A percentile compares a stretch with the other conserved stretches of the same genome.
phyloP scores from a whole-genome alignment of 805 yeast species.

The Cyberlindnera samutprakarnensis region DNA sequence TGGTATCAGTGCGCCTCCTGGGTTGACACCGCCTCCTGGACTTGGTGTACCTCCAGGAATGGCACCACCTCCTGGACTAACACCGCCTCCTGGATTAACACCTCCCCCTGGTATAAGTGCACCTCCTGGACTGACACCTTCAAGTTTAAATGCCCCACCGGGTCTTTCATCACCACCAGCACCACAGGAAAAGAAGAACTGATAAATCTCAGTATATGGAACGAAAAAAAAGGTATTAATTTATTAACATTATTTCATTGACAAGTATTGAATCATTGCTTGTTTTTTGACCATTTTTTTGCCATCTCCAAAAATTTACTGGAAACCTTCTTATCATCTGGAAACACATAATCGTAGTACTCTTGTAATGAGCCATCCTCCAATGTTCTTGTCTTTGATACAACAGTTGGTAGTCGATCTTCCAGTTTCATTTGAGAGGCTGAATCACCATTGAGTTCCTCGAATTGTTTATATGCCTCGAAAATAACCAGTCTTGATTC shows the following conservation, averaged over 20 bases:
- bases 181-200: no score
- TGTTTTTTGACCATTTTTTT: conserved; percentile 39
- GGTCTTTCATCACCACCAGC: conserved; percentile 3
- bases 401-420: conserved; percentile 46
- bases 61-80: conserved; percentile 12
- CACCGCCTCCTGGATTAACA: conserved; percentile 3
- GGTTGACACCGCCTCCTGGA: conserved; percentile 8
- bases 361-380: conserved; percentile 46
- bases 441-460: conserved; percentile 48
- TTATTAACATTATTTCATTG: no score
- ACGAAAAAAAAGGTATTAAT: not conserved
- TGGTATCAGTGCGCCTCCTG: conserved; percentile 13
- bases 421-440: conserved; percentile 29
- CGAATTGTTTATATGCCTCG: conserved; percentile 61
- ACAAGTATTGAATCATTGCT: no score
- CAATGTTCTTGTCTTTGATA: conserved; percentile 34
- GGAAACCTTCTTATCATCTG: conserved; percentile 42
- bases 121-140: no score
- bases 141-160: conserved; percentile 4
- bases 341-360: conserved; percentile 54
- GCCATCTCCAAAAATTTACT: conserved; percentile 39
- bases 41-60: conserved; percentile 10
- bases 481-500: conserved; percentile 45
- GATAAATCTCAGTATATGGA: not conserved
- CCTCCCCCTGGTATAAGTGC: conserved; percentile 8